phyloP scores from a whole-genome alignment of 1,139 yeast species.

The Debaryomyces nepalensis region DNA sequence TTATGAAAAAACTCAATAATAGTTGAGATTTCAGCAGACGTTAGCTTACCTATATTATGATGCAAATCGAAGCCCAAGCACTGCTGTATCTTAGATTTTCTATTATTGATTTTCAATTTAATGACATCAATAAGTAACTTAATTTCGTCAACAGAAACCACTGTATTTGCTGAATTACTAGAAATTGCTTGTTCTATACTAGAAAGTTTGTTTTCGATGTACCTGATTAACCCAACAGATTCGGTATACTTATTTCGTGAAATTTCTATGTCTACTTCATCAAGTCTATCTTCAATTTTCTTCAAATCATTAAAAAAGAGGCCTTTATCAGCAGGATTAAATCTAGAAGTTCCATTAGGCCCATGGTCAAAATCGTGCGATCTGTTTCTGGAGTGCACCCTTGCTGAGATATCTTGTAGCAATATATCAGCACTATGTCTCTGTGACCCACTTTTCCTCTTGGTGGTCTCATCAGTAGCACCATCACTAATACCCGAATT shows the following conservation, averaged over 20 bases:
- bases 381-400: constrained; percentile 59
- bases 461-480: constrained; percentile 31
- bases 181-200: constrained; percentile 27
- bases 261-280: constrained; percentile 67
- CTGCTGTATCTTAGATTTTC: constrained; percentile 44
- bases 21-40: constrained; percentile 36
- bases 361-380: constrained; percentile 48
- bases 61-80: constrained; percentile 45
- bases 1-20: constrained; percentile 42
- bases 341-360: constrained; percentile 15
- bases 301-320: constrained; percentile 50
- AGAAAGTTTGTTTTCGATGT: constrained; percentile 41
- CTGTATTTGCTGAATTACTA: constrained; percentile 13
- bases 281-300: constrained; percentile 62
- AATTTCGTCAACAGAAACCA: constrained; percentile 33
- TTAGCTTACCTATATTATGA: constrained; percentile 38
- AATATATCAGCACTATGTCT: constrained; percentile 45
- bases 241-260: constrained; percentile 63
- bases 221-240: constrained; percentile 57
- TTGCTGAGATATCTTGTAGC: constrained; percentile 57
- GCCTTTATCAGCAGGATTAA: constrained; percentile 25
- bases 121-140: constrained; percentile 47
- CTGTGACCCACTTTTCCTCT: constrained; percentile 34
- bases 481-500: constrained; percentile 39
- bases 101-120: constrained; percentile 41